phyloP scores from a whole-genome alignment of 2,329 filamentous ascomycete genomes.

The Colletotrichum godetiae region DNA sequence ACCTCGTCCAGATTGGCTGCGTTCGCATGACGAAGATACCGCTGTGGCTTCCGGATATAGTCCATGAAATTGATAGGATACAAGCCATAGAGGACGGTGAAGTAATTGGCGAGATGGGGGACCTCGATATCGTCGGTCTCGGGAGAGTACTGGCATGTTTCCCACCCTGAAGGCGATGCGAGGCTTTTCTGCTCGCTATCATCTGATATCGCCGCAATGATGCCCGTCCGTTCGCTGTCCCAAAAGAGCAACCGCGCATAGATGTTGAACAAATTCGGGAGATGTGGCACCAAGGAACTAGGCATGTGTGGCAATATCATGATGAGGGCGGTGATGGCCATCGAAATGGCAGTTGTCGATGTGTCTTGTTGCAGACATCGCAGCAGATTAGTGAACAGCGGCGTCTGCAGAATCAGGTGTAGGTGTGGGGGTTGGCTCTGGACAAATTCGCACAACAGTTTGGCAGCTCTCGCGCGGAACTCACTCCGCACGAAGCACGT shows the following conservation, averaged over 20 bases:
- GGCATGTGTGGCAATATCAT: constrained; percentile 89
- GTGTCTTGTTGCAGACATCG: constrained; percentile 82
- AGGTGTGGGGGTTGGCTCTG: constrained; percentile 83
- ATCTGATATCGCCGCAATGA: constrained; percentile 52
- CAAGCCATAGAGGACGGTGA: constrained; percentile 84
- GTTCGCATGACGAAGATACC: constrained; percentile 80
- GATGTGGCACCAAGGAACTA: constrained; percentile 73
- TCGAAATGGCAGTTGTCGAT: constrained; percentile 80
- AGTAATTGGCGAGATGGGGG: constrained; percentile 78
- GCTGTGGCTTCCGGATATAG: constrained; percentile 85
- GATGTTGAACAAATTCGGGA: constrained; percentile 82
- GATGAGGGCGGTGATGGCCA: constrained; percentile 79
- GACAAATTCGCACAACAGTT: constrained; percentile 78
- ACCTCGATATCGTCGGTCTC: constrained; percentile 71
- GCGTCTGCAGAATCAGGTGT: constrained; percentile 77
- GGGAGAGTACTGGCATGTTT: constrained; percentile 70
- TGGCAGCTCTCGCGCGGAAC: constrained; percentile 72
- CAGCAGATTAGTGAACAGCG: constrained; percentile 77
- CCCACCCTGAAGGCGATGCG: constrained; percentile 64
- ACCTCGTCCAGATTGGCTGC: constrained; percentile 78
- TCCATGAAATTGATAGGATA: constrained; percentile 90
- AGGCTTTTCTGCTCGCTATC: constrained; percentile 48
- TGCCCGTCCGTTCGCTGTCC: constrained; percentile 66
- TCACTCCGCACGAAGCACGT: constrained; percentile 73
- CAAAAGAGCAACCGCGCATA: constrained; percentile 85